Base-by-base conservation (phyloP, 202 grass and related monocot species). In the Zoysia matrella region DNA sequence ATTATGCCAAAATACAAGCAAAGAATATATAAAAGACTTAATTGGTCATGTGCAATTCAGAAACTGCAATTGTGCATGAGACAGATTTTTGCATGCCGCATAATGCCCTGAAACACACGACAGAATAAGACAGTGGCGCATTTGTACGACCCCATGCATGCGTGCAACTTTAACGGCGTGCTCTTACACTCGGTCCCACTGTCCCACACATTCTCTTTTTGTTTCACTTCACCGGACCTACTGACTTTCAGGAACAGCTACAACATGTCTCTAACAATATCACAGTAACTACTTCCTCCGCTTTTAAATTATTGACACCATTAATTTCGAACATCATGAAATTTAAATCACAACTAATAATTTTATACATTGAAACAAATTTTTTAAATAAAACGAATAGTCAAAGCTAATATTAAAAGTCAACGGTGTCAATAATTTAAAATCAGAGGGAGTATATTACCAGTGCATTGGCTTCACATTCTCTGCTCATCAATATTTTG, bases 151-250 rank as follows among this genome's bases (percentile, higher is more conserved):
- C 72, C 60, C 3, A 67, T 60, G 82, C 72, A 74, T 74, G 36
- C 65, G 45, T 44, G 48, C 50, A 45, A 3, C 93, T 97, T 97
- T 93, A 87, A 83, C 78, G 88, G 90, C 93, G 90, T 96, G 93
- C 88, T 87, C 86, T 87, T 78, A 78, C 72, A 74, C 63, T 74
- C 73, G 73, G 63, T 15, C 84, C 91, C 80, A 86, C 71, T 49
- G 63, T 15, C 84, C 91, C 80, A 86, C 71, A 55, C 16, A 16
- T 13, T 6, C 41, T 69, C 67, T 58, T 82, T 85, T 83, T 89
- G 68, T 94, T 91, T 68, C 80, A 67, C 86, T 74, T 13, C 60
- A 72, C 67, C 82, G 42, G 60, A 49, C 43, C 52, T 52, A 22
- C 36, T 42, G 40, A 4, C 45, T 58, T 12, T 41, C 53, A 36